A percentile compares a stretch with the other conserved stretches of the same genome.
These are phyloP conservation scores for Trichomonas vaginalis DNA, from an alignment of 208 protist genomes.

Conservation along the genomic window DNA sequence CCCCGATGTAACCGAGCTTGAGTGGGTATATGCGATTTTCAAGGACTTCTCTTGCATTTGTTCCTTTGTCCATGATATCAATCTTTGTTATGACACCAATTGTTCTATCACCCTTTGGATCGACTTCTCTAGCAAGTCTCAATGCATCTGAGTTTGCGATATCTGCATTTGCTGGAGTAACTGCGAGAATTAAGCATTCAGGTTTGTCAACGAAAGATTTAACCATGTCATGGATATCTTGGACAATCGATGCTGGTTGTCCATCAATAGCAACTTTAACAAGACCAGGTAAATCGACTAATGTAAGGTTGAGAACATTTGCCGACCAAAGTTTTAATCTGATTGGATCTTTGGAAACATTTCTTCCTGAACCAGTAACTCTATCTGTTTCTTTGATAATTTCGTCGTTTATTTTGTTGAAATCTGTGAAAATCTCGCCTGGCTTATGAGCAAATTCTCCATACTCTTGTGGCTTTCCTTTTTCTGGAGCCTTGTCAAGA, in stretches of 20 bases:
- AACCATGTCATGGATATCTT: conserved; percentile 84
- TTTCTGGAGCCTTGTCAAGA: not conserved
- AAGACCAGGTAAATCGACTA: conserved; percentile 96
- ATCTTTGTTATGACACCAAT: not conserved
- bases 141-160: conserved; percentile 92
- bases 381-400: conserved; percentile 85
- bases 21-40: conserved; percentile 67
- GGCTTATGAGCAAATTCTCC: conserved; percentile 62
- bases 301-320: conserved; percentile 83
- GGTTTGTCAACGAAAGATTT: conserved; percentile 72
- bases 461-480: conserved; percentile 36
- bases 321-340: conserved; percentile 76
- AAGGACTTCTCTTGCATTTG: conserved; percentile 86
- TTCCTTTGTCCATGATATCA: conserved; percentile 51
- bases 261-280: conserved; percentile 86
- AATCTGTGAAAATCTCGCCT: conserved; percentile 72
- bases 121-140: conserved; percentile 67
- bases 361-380: conserved; percentile 68
- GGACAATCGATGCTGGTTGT: conserved; percentile 87
- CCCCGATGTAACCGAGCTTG: conserved; percentile 82
- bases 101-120: conserved; percentile 5
- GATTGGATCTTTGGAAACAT: conserved; percentile 81
- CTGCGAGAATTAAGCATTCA: conserved; percentile 88
- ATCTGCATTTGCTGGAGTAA: conserved; percentile 93
- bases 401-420: conserved; percentile 64